Base-by-base conservation (phyloP, 2,329 filamentous ascomycete genomes). In the Fusarium illudens region DNA sequence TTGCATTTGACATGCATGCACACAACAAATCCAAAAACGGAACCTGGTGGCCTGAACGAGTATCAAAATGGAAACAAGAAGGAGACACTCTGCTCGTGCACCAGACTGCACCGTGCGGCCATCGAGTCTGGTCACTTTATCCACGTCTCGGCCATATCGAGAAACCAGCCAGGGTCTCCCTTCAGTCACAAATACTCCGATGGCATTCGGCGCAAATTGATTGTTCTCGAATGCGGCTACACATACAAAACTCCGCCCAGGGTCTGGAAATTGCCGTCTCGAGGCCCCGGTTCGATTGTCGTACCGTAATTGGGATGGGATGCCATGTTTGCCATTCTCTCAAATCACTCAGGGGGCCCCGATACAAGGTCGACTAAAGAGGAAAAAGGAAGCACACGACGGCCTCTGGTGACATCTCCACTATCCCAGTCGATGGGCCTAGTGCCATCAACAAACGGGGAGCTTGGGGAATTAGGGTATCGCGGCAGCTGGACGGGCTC, bases 61-160 rank as follows among this genome's bases (percentile, higher is more conserved):
- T 42, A 56, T 52, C 48, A 42, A 62, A 22, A 49, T 51, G 44
- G 44, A 66, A 46, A 68, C 57, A 39, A 62, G 58, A 68, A 68
- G 44, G 33, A 50, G 37, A 48, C 30, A 37, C 48, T 19, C 13
- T 42, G 10, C 29, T 49, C 27, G 17, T 37, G 30, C 60, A 44
- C 29, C 39, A 58, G 33, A 39, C 42, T 57, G 44, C 58, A 50
- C 63, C 33, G 36, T 71, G 37, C 32, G 52, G 60, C 46, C 58
- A 29, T 33, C 30, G 49, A 54, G 46, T 61, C 34, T 56, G 51
- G 39, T 51, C 54, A 58, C 8, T 32, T 27, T 58, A 44, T 60
- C 34, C 37, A 53, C 30, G 15, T n/a, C 52, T 48, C 20, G 33
- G 37, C 42, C 33, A 49, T 49, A 33, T 46, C 34, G 37, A 57